Percentiles rank a stretch among this genome's conserved stretches.
phyloP scores from a whole-genome alignment of 1,284 basidiomycete genomes.

The Pseudozyma thailandica region DNA sequence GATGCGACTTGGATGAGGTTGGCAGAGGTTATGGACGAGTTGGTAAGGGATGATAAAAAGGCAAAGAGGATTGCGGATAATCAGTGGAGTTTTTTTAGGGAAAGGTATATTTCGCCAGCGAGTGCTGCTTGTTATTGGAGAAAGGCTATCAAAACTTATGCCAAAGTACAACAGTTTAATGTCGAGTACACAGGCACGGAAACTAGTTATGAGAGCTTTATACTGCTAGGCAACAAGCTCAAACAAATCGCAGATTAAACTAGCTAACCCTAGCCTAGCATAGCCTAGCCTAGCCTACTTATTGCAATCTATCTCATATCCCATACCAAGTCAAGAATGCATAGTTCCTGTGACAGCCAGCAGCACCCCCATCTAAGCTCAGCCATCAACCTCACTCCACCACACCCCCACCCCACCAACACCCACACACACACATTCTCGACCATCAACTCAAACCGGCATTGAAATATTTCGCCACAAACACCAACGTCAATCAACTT shows the following conservation, averaged over 20 bases:
- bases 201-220: slow-evolving; percentile 58
- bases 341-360: no score
- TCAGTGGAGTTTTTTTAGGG: slow-evolving; percentile 58
- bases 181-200: slow-evolving; percentile 56
- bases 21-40: slow-evolving; percentile 58
- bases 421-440: background rate
- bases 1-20: slow-evolving; percentile 57
- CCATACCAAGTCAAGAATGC: no score
- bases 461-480: no score
- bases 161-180: slow-evolving; percentile 40
- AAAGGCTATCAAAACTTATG: slow-evolving; percentile 49
- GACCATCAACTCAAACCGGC: no score
- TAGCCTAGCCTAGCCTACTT: background rate
- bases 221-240: slow-evolving; percentile 48
- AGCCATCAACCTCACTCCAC: no score
- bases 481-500: no score
- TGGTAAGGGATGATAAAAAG: slow-evolving; percentile 47
- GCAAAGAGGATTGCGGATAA: slow-evolving; percentile 61
- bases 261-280: background rate
- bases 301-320: background rate
- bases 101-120: slow-evolving; percentile 51
- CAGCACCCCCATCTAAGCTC: no score
- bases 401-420: no score
- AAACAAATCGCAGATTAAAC: slow-evolving; percentile 22
- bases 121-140: slow-evolving; percentile 60